Base-by-base conservation (phyloP, 441 rosid species). In the Adansonia madagascariensis region DNA sequence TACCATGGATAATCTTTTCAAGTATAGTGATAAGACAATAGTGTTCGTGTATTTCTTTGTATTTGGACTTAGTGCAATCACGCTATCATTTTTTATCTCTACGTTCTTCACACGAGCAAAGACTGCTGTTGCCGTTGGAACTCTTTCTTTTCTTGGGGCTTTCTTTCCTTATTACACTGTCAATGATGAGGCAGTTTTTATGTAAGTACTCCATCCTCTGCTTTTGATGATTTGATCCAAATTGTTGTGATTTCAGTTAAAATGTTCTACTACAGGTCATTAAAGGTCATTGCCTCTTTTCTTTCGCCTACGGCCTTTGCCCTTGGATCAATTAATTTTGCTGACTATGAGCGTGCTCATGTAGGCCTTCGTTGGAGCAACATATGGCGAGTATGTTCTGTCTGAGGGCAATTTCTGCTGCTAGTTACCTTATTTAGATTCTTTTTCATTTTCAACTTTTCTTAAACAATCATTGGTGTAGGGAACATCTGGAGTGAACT, bases 291-390 rank as follows among this genome's bases (percentile, higher is more conserved):
- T 61, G 98, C 97, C 76, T 94, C 99, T 84, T 85, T 96, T 74
- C 96, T 96, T 78, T 93, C 99, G 50, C 99, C 99, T 27, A 94
- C 98, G 27, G 98, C 99, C 44, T 96, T 96, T 88, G 99, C 99
- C 80, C 88, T 94, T 60, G 99, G 99, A 79, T 96, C 98, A 41
- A 75, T 96, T 78, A 96, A 96, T 85, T 96, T 96, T 93, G 99
- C 99, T 82, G 99, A 94, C 85, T 96, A 96, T 80, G 99, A 94
- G 86, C 98, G 98, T 79, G 99, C 98, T 71, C 98, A 91, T 84
- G 99, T 96, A 77, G 99, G 99, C 81, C 89, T 96, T 78, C 98
- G 98, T 56, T 96, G 99, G 99, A 94, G 97, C 89, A 96, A 96
- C 82, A 89, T 96, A 79, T 96, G 99, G 99, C 91, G 90, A 89